These are phyloP conservation scores for Phytophthora vignae DNA, from an alignment of 352 stramenopile species.

Conservation along the genomic window DNA sequence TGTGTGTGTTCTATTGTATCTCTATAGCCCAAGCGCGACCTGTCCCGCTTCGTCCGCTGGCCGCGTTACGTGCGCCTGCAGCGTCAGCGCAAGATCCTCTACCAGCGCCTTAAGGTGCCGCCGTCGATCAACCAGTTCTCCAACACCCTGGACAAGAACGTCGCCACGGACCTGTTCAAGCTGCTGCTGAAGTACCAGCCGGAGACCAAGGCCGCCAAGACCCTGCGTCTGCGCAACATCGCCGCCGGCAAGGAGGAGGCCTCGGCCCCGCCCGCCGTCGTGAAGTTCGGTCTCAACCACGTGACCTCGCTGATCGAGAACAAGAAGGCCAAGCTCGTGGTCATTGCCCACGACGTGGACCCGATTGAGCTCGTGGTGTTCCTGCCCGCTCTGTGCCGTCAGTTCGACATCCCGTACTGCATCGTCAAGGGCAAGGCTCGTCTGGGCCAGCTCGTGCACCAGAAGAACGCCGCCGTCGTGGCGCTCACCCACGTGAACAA, in stretches of 20 bases:
- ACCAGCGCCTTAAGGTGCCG: constrained; percentile 99
- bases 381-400: constrained; percentile 97
- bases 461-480: constrained; percentile 98
- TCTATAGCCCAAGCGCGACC: constrained; percentile 93
- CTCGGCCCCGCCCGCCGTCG: constrained; percentile 87
- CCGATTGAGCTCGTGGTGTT: constrained; percentile 99
- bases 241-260: constrained; percentile 94
- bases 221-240: constrained; percentile 96
- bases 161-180: constrained; percentile 98
- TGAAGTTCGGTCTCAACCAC: constrained; percentile 99
- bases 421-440: constrained; percentile 99
- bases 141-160: constrained; percentile 98
- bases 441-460: constrained; percentile 98
- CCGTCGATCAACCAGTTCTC: constrained; percentile 99
- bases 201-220: constrained; percentile 98
- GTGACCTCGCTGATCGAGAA: constrained; percentile 99
- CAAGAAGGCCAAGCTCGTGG: constrained; percentile 99
- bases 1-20: constrained; percentile 17
- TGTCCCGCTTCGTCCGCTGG: constrained; percentile 99
- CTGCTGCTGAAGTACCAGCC: constrained; percentile 99
- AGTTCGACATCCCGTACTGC: constrained; percentile 99
- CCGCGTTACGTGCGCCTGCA: constrained; percentile 99
- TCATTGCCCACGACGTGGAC: constrained; percentile 99
- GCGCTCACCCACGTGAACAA: constrained; percentile 98
- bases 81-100: constrained; percentile 98